Base-by-base conservation (phyloP, 805 yeast genomes). In the Saccharomycopsis selenospora region DNA sequence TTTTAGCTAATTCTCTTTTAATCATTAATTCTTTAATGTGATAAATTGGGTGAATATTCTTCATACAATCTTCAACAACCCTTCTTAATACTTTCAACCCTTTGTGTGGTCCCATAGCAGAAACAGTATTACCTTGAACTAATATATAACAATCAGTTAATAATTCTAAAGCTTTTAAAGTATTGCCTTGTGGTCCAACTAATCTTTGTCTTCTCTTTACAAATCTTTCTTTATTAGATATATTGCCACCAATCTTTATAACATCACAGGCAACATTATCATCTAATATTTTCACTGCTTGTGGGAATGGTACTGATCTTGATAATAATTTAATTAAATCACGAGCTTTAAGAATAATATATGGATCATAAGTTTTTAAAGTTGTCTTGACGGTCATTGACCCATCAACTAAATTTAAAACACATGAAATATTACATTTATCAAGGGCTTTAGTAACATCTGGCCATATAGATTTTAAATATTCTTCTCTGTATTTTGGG, bases 1-100 rank as follows among this genome's bases (percentile, higher is more conserved):
- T 88, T 69, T 89, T 86, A 27, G 95, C 87, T 54, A 93, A 73
- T 67, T 93, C 99, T 65, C 93, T 84, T 68, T 90, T 91, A 63
- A 93, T 91, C 99, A 93, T 93, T 53, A 93, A 73, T 66, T 93
- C 99, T 65, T 93, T 93, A 62, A 93, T 91, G 65, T 93, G 91
- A 67, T 93, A 93, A 53, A 93, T 91, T n/a, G 99, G 99, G 64
- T 93, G 99, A 11, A 93, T 75, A 59, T 93, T 93, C 61, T 76
- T 80, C 99, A 93, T 93, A 67, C 98, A 93, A 63, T 93, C 99
- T 64, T 91, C 98, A 36, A 93, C 95, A 28, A 93, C 89, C 61
- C 98, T 77, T 66, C 98, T 79, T 5, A 88, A 79, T 55, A 85
- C 95, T 63, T 93, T 93, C 55, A 93, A 71, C 4, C 98, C 98